Evolutionary conservation across 441 rosid species (phyloP), one percentile per base, ranked within the genome.

Genomic region (Populus hybrid): DNA sequence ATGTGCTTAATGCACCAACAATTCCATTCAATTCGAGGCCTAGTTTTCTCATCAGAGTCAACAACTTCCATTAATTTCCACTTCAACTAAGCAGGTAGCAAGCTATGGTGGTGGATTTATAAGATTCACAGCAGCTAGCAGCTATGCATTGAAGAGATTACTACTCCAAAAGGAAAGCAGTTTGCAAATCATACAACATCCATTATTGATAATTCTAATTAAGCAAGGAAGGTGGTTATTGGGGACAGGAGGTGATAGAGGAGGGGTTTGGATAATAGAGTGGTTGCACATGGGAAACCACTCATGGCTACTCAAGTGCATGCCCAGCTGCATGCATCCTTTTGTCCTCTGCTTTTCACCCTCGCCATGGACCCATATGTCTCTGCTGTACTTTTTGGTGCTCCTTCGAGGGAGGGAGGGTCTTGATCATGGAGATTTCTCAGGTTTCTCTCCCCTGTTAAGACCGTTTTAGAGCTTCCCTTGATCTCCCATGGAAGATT

Each of bases 281-380:
- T 57, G 76, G 83, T 67, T 75, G 87, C 92, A 88, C 89, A 87
- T 84, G 89, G 89, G 63, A 76, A 78, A 77, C 76, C 82, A 85
- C 77, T 86, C 78, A 87, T 83, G 79, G 80, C 38, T 66, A 87
- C 83, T 87, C 87, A 50, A 90, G 83, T 84, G 83, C 80, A 73
- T 53, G 46, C 71, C 79, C 69, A 38, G 46, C 20, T 80, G 80
- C 85, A 82, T 81, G 69, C 78, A 74, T 20, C 78, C 81, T 30
- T 70, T 28, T 74, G 74, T 21, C 75, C 79, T 67, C 8, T 10
- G 35, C 75, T 72, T 80, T 84, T 81, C 75, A 46, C 65, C 71
- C 81, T 71, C 38, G 1, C 57, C 6, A 21, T 10, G 74, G 86
- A 30, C 85, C 87, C 75, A 26, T 30, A 1, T 75, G 87, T 84